Percentiles rank a stretch among this genome's conserved stretches.
Conservation (phyloP, 192 early-diverging fungal genomes). For the Mycoemilia scoparia region DNA sequence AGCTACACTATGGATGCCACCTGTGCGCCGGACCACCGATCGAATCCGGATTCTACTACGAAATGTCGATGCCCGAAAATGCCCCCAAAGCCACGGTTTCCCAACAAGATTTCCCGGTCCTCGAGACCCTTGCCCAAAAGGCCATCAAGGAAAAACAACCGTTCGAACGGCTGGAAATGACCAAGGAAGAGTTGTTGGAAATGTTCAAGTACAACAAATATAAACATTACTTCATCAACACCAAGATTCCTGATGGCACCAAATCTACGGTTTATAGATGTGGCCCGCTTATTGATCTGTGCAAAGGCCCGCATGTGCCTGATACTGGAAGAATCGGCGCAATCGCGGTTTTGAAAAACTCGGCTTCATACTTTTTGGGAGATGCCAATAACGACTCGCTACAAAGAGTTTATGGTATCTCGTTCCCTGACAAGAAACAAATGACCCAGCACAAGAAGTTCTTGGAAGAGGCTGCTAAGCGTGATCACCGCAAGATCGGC, state of each 20-base stretch:
- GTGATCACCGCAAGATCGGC: conserved; percentile 94
- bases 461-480: conserved; percentile 87
- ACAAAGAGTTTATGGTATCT: conserved; percentile 96
- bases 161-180: conserved; percentile 75
- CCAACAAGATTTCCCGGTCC: conserved; percentile 63
- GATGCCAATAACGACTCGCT: conserved; percentile 94
- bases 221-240: conserved; percentile 86
- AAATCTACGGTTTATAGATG: conserved; percentile 96
- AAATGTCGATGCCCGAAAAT: conserved; percentile 69
- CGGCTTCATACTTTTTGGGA: conserved; percentile 94
- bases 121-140: conserved; percentile 74
- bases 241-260: conserved; percentile 80
- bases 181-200: conserved; percentile 77
- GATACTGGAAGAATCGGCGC: conserved; percentile 87
- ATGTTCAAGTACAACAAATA: conserved; percentile 99
- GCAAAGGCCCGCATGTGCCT: conserved; percentile 89
- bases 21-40: conserved; percentile 92
- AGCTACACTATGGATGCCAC: conserved; percentile 93
- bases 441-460: conserved; percentile 93
- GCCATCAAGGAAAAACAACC: conserved; percentile 90
- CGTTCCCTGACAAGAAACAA: conserved; percentile 96
- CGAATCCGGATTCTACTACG: conserved; percentile 93
- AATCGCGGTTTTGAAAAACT: conserved; percentile 89
- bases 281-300: conserved; percentile 94
- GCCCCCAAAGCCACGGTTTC: conserved; percentile 41